Base-by-base conservation (phyloP, 768 basidiomycete species). In the Cystobasidium onofrii region DNA sequence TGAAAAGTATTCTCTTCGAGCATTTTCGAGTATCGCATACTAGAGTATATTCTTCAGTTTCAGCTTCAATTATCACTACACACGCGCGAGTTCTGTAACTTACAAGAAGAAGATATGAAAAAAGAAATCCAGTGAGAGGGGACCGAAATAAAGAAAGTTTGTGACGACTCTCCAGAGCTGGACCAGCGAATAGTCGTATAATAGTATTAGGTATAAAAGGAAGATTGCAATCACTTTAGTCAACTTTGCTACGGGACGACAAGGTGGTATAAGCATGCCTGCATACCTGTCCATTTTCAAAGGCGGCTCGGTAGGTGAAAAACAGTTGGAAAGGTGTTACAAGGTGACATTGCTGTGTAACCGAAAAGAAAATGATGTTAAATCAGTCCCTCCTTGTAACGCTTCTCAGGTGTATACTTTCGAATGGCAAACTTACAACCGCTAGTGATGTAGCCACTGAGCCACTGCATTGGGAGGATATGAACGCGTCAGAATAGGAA, bases 31-130 rank as follows among this genome's bases (percentile, higher is more conserved):
- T 98, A 98, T 65, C 96, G 85, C 93, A 97, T 95, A 81, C 65
- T 67, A 20, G 7, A 54, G 41, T 12, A n/a, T n/a, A n/a, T n/a
- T n/a, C n/a, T n/a, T n/a, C n/a, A n/a, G n/a, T n/a, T n/a, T n/a
- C n/a, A n/a, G n/a, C n/a, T n/a, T n/a, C n/a, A n/a, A n/a, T n/a
- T n/a, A n/a, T n/a, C n/a, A n/a, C n/a, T n/a, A n/a, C n/a, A n/a
- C n/a, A n/a, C n/a, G n/a, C n/a, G n/a, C n/a, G n/a, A n/a, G n/a
- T n/a, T n/a, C n/a, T n/a, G n/a, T n/a, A n/a, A 50, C 93, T 81
- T 80, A 95, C 95, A 99, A 96, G 85, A 98, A 99, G 85, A 97
- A 97, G 66, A 99, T 85, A 81, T 98, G 95, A 82, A 98, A 96
- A 73, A 95, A 85, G 77, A 97, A 92, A 81, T 98, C 95, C 25